Evolutionary conservation across 805 yeast genomes (phyloP), one percentile per base, ranked within the genome.

Genomic region (Metschnikowia kunwiensis): DNA sequence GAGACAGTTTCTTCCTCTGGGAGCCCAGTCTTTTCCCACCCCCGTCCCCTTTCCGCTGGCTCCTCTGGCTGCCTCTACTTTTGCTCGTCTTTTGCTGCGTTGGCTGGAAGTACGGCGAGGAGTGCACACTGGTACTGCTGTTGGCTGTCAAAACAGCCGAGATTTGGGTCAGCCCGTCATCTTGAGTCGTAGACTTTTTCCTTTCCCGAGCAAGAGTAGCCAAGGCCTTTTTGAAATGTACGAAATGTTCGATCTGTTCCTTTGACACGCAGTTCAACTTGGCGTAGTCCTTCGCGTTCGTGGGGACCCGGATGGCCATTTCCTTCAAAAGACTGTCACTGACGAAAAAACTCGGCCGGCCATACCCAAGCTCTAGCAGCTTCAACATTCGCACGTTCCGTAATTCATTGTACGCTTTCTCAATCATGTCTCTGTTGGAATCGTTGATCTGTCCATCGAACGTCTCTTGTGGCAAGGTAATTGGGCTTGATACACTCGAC

Each of bases 281-380:
- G 5, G 63, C 56, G 53, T 65, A 82, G 26, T 69, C 81, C 12
- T 50, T 54, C 29, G 69, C 68, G 11, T 68, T 70, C 2, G 67
- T 63, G 1, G 88, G 87, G 21, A 81, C 60, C 32, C 59, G 63
- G 13, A 54, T 44, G 0, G 85, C 77, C 78, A 81, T 72, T 28
- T 76, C 79, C 41, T 68, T 67, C 39, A 80, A 52, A 0, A 77
- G 46, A 2, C 35, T 46, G 27, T 65, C 68, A 17, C 53, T 40
- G 3, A 63, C 32, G 11, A 55, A 44, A 23, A 49, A 53, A 13
- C 36, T 31, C 5, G 53, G 39, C 31, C 30, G 54, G 46, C 56
- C 55, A 27, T 53, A 63, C 13, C 64, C 65, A 24, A 70, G 42
- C 23, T 63, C 65, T 1, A 64, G 63, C 59, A 72, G 67, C n/a